Evolutionary conservation across 2,329 filamentous ascomycete species (phyloP).

Genomic region (Diplodia mutila): DNA sequence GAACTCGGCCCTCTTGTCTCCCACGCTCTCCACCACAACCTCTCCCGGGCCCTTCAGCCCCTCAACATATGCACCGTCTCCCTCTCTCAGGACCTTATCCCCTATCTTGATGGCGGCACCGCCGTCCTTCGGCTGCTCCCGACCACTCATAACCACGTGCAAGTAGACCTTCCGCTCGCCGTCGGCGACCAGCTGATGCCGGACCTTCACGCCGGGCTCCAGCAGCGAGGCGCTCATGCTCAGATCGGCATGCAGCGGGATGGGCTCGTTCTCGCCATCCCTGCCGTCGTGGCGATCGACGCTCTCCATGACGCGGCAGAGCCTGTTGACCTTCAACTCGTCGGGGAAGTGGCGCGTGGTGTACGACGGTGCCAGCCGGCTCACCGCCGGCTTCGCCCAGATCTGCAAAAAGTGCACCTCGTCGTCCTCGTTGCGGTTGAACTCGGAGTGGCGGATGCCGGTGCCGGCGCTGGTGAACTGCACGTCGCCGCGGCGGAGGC

Average conservation of each 20-base stretch:
- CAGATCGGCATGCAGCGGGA: constrained; percentile 83
- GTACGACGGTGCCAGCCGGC: constrained; percentile 73
- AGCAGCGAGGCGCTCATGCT: constrained; percentile 81
- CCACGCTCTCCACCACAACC: constrained; percentile 52
- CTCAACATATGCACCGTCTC: constrained; percentile 79
- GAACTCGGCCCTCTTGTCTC: constrained; percentile 52
- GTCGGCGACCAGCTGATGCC: constrained; percentile 71
- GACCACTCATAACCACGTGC: constrained; percentile 72
- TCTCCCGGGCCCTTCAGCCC: constrained; percentile 47
- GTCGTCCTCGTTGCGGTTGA: constrained; percentile 72
- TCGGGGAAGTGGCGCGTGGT: constrained; percentile 75
- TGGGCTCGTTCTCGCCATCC: constrained; percentile 69
- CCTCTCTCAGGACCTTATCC: constrained; percentile 71
- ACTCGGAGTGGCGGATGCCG: constrained; percentile 78
- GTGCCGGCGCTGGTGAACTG: constrained; percentile 90
- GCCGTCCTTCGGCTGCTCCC: constrained; percentile 63
- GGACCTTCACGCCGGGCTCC: constrained; percentile 65
- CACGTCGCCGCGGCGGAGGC: constrained; percentile 79
- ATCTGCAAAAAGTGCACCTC: constrained; percentile 87
- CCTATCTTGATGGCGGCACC: constrained; percentile 72
- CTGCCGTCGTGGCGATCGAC: constrained; percentile 66
- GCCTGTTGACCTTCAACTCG: constrained; percentile 69
- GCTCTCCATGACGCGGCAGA: constrained; percentile 77
- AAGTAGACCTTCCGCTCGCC: constrained; percentile 74
- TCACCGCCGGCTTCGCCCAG: constrained; percentile 80